These are phyloP conservation scores for Aristolochia californica DNA, from an alignment of 164 flowering plant species.

Conservation along the genomic window DNA sequence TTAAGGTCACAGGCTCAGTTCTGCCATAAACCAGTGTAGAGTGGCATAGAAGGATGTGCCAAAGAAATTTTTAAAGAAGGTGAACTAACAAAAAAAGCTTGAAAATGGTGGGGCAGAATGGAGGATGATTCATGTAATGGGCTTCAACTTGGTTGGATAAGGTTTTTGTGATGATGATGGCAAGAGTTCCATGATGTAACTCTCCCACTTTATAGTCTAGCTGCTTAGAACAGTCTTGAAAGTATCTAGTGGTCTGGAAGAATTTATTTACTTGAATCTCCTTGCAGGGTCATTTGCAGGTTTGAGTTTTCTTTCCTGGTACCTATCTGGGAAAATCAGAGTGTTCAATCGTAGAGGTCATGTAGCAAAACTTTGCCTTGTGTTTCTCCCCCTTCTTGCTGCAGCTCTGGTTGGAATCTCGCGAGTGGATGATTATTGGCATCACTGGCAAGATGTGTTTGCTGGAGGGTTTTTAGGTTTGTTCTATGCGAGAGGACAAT, in stretches of 20 bases:
- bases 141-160: not conserved
- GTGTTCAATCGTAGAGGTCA: slow-evolving; percentile 60
- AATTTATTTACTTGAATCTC: slow-evolving; percentile 6
- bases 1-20: too few species aligned
- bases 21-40: too few species aligned
- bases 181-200: not conserved
- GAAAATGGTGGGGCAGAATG: too few species aligned
- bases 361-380: slow-evolving; percentile 58
- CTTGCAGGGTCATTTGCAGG: slow-evolving; percentile 74
- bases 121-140: not conserved
- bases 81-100: too few species aligned
- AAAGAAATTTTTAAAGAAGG: too few species aligned
- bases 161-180: not conserved
- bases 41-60: too few species aligned
- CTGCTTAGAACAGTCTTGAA: not conserved
- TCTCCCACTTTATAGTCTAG: not conserved
- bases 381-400: slow-evolving; percentile 45
- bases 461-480: slow-evolving; percentile 66
- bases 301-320: slow-evolving; percentile 49
- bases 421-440: slow-evolving; percentile 79
- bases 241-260: slow-evolving; percentile 12
- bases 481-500: slow-evolving; percentile 1
- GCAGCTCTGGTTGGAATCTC: slow-evolving; percentile 66
- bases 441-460: slow-evolving; percentile 82
- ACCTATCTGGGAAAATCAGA: slow-evolving; percentile 55